Conservation (phyloP, 2,329 filamentous ascomycete species). For the Magnaporthiopsis poae region DNA sequence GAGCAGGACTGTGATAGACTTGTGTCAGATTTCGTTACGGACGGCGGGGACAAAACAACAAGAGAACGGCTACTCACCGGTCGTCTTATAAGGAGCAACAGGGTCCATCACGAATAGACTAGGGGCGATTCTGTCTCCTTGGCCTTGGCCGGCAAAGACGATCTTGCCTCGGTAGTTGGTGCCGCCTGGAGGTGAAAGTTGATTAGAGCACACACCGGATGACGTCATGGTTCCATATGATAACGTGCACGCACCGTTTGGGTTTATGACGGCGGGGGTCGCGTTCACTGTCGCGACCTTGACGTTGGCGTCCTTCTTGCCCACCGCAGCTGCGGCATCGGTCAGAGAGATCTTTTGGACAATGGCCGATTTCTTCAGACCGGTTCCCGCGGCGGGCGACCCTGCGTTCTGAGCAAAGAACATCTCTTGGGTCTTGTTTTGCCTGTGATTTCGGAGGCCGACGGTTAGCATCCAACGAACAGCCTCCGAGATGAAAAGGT, state of each 20-base stretch:
- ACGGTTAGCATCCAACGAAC: not conserved
- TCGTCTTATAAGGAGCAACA: slow-evolving; percentile 38
- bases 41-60: not conserved
- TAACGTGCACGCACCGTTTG: slow-evolving; percentile 31
- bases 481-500: not conserved
- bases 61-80: slow-evolving; percentile 22
- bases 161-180: slow-evolving; percentile 41
- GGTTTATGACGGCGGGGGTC: slow-evolving; percentile 36
- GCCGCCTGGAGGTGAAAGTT: slow-evolving; percentile 25
- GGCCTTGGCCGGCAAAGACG: slow-evolving; percentile 40
- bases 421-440: slow-evolving; percentile 34
- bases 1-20: slow-evolving; percentile 32
- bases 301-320: slow-evolving; percentile 29
- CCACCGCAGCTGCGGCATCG: slow-evolving; percentile 31
- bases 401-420: slow-evolving; percentile 47
- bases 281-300: slow-evolving; percentile 31
- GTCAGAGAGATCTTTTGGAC: slow-evolving; percentile 39
- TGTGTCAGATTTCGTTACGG: not conserved
- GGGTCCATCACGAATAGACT: slow-evolving; percentile 35
- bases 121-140: slow-evolving; percentile 31
- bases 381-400: slow-evolving; percentile 34
- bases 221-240: too few species aligned
- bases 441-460: slow-evolving; percentile 24
- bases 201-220: not conserved
- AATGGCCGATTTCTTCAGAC: slow-evolving; percentile 39